These are phyloP conservation scores for Pichia inconspicua DNA, from an alignment of 1,139 yeast species.

Conservation along the genomic window DNA sequence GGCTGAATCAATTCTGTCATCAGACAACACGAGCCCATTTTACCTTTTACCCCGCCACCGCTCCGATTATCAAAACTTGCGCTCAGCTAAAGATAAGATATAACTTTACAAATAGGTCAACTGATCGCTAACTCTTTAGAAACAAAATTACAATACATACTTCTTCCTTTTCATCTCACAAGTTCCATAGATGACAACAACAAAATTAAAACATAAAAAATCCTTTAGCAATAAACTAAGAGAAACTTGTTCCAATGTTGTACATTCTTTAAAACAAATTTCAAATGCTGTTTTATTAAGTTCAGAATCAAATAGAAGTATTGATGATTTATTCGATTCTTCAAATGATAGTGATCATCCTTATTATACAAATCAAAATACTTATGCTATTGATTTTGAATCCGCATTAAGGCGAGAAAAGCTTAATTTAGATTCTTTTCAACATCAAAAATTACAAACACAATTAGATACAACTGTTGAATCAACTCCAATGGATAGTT, in stretches of 20 bases:
- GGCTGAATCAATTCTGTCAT: too few relatives aligned
- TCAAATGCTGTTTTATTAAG: slow-evolving; percentile 10
- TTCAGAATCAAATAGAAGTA: slow-evolving; percentile 3
- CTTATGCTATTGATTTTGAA: not conserved
- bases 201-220: slow-evolving; percentile 4
- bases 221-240: slow-evolving; percentile 7
- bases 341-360: slow-evolving; percentile 3
- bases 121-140: too few relatives aligned
- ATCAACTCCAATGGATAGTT: not conserved
- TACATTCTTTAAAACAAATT: slow-evolving; percentile 9
- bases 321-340: slow-evolving; percentile 8
- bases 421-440: not conserved
- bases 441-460: not conserved
- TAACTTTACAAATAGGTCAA: too few relatives aligned
- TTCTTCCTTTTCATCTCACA: too few relatives aligned
- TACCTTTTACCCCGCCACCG: not conserved
- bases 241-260: slow-evolving; percentile 5
- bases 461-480: not conserved
- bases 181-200: not conserved
- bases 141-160: too few relatives aligned
- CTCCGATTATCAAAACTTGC: too few relatives aligned
- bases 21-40: not conserved
- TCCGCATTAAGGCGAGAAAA: not conserved
- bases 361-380: not conserved
- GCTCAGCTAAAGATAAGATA: too few relatives aligned